phyloP scores from a whole-genome alignment of 345 rosid genomes.

The Eutrema japonicum region DNA sequence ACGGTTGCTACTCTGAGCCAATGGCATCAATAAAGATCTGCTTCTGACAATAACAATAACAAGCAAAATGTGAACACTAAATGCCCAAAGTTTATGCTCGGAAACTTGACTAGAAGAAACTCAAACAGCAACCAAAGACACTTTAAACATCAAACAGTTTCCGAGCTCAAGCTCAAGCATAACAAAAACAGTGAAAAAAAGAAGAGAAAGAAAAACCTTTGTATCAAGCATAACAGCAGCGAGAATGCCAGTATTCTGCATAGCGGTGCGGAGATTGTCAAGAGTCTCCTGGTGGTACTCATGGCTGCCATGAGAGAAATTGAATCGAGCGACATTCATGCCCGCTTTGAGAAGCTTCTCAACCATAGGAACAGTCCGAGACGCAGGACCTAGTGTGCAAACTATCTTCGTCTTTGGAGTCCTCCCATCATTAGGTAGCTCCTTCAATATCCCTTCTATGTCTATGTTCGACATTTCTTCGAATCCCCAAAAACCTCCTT shows the following conservation, averaged over 20 bases:
- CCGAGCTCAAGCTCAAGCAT: background rate
- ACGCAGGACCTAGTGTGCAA: slow-evolving; percentile 67
- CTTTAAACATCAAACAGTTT: background rate
- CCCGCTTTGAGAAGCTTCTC: slow-evolving; percentile 39
- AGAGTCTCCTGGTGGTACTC: slow-evolving; percentile 37
- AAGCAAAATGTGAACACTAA: background rate
- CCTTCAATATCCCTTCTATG: slow-evolving; percentile 78
- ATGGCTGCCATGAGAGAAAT: slow-evolving; percentile 26
- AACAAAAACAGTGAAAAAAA: background rate
- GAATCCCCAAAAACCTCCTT: slow-evolving; percentile 3
- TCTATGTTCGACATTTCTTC: slow-evolving; percentile 81
- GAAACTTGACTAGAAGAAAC: slow-evolving; percentile 2
- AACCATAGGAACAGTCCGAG: slow-evolving; percentile 59
- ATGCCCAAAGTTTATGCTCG: background rate
- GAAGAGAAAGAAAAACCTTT: slow-evolving; percentile 23
- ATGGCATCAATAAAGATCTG: background rate
- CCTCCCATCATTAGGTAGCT: slow-evolving; percentile 53
- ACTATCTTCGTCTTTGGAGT: slow-evolving; percentile 60
- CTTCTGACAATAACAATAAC: background rate
- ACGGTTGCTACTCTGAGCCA: background rate
- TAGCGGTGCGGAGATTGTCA: slow-evolving; percentile 33
- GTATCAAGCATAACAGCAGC: slow-evolving; percentile 37
- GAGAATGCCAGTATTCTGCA: slow-evolving; percentile 34
- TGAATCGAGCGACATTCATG: slow-evolving; percentile 33
- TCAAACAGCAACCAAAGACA: background rate